Evolutionary conservation across 2,329 filamentous ascomycete genomes (phyloP).

Genomic region (Aspergillus sp.): DNA sequence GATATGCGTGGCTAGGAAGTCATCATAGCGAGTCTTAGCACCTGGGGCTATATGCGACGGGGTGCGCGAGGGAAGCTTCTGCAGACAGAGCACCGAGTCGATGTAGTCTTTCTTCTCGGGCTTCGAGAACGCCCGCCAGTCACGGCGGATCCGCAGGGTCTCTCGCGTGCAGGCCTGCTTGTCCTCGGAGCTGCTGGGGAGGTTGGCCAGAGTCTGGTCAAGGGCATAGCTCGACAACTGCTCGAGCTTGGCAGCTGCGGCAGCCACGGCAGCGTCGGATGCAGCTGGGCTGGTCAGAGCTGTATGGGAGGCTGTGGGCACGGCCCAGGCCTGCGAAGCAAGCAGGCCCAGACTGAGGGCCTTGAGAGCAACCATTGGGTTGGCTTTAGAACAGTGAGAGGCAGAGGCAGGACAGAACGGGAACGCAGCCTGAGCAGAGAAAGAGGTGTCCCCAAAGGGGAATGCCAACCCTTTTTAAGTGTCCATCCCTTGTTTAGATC

Average conservation of each 20-base stretch:
- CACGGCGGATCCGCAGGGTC: slow-evolving; percentile 26
- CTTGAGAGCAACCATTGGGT: slow-evolving; percentile 20
- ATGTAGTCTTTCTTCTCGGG: slow-evolving; percentile 30
- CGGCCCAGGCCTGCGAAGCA: slow-evolving; percentile 15
- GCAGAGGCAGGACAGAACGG: background rate
- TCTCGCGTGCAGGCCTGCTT: slow-evolving; percentile 10
- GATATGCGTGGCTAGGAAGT: slow-evolving; percentile 54
- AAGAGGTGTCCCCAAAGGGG: background rate
- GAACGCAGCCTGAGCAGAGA: background rate
- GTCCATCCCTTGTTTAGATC: background rate
- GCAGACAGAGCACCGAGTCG: background rate
- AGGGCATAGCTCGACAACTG: slow-evolving; percentile 19
- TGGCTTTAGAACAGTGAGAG: background rate
- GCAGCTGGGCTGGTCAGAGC: background rate
- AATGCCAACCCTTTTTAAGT: slow-evolving; percentile 6
- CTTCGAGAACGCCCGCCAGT: slow-evolving; percentile 36
- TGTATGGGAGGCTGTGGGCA: slow-evolving; percentile 11
- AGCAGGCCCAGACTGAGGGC: slow-evolving; percentile 18
- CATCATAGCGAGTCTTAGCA: slow-evolving; percentile 47
- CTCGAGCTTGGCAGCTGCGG: slow-evolving; percentile 20
- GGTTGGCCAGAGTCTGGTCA: slow-evolving; percentile 8
- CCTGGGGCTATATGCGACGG: background rate
- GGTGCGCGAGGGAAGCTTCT: background rate
- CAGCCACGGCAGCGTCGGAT: slow-evolving; percentile 11
- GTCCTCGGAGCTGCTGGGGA: slow-evolving; percentile 3